Base-by-base conservation (phyloP, 768 basidiomycete species). In the Tricholoma hemisulphureum region DNA sequence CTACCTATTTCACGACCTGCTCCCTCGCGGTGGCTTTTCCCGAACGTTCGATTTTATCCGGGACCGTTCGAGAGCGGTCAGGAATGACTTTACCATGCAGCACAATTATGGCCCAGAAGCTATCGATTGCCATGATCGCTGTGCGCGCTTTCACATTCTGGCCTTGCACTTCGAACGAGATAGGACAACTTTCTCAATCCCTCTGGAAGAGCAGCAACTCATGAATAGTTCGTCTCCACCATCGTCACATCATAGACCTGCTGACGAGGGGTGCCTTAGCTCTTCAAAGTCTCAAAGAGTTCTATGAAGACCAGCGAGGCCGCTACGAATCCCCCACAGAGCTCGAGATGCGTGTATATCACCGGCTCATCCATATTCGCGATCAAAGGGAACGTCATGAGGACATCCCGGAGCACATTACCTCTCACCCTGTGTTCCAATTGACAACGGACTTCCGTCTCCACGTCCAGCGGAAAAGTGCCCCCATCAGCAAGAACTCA, bases 31-130 rank as follows among this genome's bases (percentile, higher is more conserved):
- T 10, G 87, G 91, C 2, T 87, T 97, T 63, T 79, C 81, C 21
- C 77, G 82, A 26, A 79, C 91, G 0, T 87, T 86, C 70, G 83
- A 81, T 58, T 98, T 98, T 75, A 86, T 99, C 53, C 86, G 95
- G 21, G 96, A 99, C 73, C 87, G 96, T 20, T 91, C 93, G 0
- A 84, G 96, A 61, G 80, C 92, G 1, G 89, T 98, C 45, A 78
- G 96, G 26, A 95, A 89, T 64, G 96, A 99, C 69, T 96, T 98
- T 61, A 93, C 93, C 0, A 89, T 97, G 81, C 96, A 98, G 69
- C 90, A 89, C 60, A 83, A 87, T 58, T 87, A 85, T 32, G 90
- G 89, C 6, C 73, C 80, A 1, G 61, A 87, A 45, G 92, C 95
- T 2, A 93, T 96, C 50, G 89, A 91, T 63, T 94, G 91, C 65